Evolutionary conservation across 2,329 filamentous ascomycete genomes (phyloP), one percentile per base, ranked within the genome.

Genomic region (Sporothrix luriei): DNA sequence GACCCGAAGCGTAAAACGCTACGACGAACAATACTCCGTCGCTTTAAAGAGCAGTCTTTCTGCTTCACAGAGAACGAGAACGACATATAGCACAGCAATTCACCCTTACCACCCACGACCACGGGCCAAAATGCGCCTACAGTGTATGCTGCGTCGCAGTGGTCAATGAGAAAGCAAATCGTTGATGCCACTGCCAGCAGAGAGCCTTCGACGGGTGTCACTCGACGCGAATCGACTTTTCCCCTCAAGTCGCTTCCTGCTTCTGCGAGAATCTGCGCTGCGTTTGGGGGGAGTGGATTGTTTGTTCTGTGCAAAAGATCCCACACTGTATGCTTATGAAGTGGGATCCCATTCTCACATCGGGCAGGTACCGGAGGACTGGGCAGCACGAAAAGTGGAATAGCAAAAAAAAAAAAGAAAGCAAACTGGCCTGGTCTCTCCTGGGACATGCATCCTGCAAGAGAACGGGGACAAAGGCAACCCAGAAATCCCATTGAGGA

Each of bases 401-500:
- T 33, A 33, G 33, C 33, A 52, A 21, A 14, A n/a, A 43, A 52
- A 21, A 14, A n/a, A 43, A 40, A 11, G 4, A 55, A 26, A 43
- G 46, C 19, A n/a, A 48, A 19, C 55, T 4, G 26, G 24, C 19
- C 46, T 21, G 1, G n/a, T n/a, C n/a, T 52, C 14, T 54, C 64
- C 64, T 66, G 64, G 64, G 49, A 66, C 64, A 54, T 66, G 64
- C 64, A 66, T 54, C 33, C 48, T 66, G 64, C 64, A 66, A 38
- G 33, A 26, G 49, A 49, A 66, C 26, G 26, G 48, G 48, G 62
- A 51, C 38, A 38, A 21, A 43, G 6, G 33, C 26, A 21, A 21
- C 62, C 62, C 26, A 65, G 61, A 51, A 51, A 65, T 21, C 43
- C 62, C 26, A 54, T n/a, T 40, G n/a, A 13, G 26, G 33, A 19